These are phyloP conservation scores for Saturnispora serradocipensis DNA, from an alignment of 805 yeast genomes.

Conservation along the genomic window DNA sequence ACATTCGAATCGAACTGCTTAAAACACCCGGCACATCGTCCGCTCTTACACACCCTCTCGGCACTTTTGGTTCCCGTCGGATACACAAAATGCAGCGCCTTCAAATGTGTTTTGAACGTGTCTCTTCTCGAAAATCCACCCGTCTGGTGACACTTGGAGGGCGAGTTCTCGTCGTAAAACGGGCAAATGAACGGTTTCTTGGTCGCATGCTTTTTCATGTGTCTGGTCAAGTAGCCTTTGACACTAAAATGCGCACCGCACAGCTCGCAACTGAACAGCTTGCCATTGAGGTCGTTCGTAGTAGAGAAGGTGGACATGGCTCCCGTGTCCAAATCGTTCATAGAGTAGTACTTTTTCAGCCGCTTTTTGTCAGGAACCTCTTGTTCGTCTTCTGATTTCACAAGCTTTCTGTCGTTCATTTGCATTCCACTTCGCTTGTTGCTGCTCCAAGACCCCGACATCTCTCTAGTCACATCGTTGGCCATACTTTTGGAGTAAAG, in stretches of 20 bases:
- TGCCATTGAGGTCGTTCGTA: not conserved
- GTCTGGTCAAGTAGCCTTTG: constrained; percentile 47
- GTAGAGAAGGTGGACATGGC: not conserved
- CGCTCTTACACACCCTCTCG: constrained; percentile 34
- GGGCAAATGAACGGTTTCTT: constrained; percentile 49
- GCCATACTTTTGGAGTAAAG: not conserved
- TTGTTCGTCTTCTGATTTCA: not conserved
- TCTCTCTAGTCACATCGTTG: not conserved
- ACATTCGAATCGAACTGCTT: constrained; percentile 38
- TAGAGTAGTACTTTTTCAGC: not conserved
- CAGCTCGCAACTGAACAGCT: constrained; percentile 35
- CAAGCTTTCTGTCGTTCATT: not conserved
- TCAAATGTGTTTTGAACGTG: constrained; percentile 49
- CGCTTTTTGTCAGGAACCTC: not conserved
- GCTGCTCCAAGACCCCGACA: not conserved
- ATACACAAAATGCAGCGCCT: constrained; percentile 46
- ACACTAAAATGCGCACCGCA: constrained; percentile 42
- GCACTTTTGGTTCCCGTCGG: constrained; percentile 46
- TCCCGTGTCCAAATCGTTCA: not conserved
- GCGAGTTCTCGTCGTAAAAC: constrained; percentile 29
- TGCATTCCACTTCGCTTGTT: not conserved
- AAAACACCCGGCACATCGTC: constrained; percentile 49
- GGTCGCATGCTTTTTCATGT: constrained; percentile 41
- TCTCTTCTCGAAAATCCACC: constrained; percentile 55
- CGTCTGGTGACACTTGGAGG: constrained; percentile 41